phyloP scores from a whole-genome alignment of 306 rosid species.

The Citrullus mucosospermus region DNA sequence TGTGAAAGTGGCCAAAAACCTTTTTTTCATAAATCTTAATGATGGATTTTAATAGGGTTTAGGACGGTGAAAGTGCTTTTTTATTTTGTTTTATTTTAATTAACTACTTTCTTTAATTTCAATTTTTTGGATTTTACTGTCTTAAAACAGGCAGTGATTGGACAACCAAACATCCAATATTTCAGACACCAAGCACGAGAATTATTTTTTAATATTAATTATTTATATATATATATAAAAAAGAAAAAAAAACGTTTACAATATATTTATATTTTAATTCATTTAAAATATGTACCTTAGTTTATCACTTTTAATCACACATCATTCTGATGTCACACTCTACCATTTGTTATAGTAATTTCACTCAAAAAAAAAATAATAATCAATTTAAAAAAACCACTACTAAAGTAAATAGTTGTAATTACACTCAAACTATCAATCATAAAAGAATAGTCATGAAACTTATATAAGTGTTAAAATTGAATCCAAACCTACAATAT shows the following conservation, averaged over 20 bases:
- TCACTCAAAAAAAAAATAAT: too few species aligned
- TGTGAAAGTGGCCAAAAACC: background rate
- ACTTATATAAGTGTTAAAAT: too few species aligned
- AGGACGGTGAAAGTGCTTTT: background rate
- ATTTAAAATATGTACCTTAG: background rate
- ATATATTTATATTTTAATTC: background rate
- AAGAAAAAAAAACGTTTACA: background rate
- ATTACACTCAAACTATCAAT: too few species aligned
- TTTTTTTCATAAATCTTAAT: background rate
- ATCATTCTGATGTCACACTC: background rate
- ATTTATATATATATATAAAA: background rate
- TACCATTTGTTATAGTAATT: background rate
- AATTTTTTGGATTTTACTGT: slow-evolving; percentile 1
- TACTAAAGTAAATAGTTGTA: too few species aligned
- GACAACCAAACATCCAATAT: background rate
- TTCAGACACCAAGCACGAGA: background rate
- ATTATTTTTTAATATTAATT: background rate
- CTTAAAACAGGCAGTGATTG: background rate
- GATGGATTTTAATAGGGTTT: background rate
- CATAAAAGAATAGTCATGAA: too few species aligned
- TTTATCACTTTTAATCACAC: background rate
- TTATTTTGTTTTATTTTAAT: background rate
- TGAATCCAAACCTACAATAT: too few species aligned
- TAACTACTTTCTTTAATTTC: background rate
- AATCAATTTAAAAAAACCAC: too few species aligned